These are phyloP conservation scores for Symbiodinium natans DNA, from an alignment of 73 alveolate species.

Conservation along the genomic window DNA sequence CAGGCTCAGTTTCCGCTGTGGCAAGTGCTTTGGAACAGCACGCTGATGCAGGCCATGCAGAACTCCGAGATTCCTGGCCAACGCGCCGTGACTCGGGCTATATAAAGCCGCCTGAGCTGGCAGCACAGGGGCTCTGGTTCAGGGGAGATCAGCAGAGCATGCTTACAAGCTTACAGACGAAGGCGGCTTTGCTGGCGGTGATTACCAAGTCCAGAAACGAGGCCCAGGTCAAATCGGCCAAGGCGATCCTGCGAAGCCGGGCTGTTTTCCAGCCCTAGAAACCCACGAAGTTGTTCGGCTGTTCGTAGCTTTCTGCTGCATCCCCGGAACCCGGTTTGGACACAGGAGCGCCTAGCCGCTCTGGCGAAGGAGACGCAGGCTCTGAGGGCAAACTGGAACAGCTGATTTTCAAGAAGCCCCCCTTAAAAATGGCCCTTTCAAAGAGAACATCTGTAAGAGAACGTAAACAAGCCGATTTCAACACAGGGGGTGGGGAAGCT, in stretches of 20 bases:
- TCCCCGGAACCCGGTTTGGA: not conserved
- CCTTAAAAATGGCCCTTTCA: no score
- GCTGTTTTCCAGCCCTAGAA: no score
- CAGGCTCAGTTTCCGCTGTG: not conserved
- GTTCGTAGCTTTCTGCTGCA: not conserved
- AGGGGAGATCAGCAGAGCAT: no score
- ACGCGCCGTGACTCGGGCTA: conserved; percentile 23
- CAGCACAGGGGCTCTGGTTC: not conserved
- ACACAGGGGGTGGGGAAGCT: no score
- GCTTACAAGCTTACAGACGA: no score
- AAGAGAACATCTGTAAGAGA: no score
- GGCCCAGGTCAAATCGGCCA: conserved; percentile 64
- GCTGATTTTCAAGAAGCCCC: no score
- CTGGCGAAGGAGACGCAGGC: conserved; percentile 90
- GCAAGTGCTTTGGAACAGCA: not conserved
- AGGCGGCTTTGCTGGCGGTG: conserved; percentile 91
- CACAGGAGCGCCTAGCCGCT: conserved; percentile 65
- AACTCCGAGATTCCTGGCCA: conserved; percentile 87
- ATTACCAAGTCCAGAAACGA: conserved; percentile 81
- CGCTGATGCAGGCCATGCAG: conserved; percentile 65
- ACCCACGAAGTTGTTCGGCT: no score
- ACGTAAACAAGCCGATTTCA: no score
- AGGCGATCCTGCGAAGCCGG: not conserved
- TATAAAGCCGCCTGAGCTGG: not conserved
- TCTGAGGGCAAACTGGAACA: not conserved